These are phyloP conservation scores for Nigrograna mackinnonii DNA, from an alignment of 2,329 filamentous ascomycete genomes.

Conservation along the genomic window DNA sequence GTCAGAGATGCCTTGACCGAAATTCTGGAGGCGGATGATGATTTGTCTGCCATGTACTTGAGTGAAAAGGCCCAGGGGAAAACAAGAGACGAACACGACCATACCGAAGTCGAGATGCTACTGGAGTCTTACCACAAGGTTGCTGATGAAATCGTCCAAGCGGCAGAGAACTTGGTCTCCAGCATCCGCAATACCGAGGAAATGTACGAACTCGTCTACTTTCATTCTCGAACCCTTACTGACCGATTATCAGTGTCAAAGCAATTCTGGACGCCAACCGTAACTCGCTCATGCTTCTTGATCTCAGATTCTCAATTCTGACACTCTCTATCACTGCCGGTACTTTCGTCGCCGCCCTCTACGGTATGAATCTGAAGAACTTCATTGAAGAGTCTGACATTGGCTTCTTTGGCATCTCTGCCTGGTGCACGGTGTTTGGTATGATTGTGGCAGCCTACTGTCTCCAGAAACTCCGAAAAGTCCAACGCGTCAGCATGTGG, in stretches of 20 bases:
- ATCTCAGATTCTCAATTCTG: constrained; percentile 94
- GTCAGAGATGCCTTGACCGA: constrained; percentile 96
- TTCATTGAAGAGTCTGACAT: constrained; percentile 93
- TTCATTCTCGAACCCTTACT: constrained; percentile 11
- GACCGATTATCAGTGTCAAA: constrained; percentile 68
- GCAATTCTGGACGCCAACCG: constrained; percentile 97
- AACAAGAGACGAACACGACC: constrained; percentile 77
- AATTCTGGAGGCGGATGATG: constrained; percentile 92
- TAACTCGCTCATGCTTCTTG: constrained; percentile 95
- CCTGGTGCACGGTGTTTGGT: constrained; percentile 71
- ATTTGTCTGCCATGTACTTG: constrained; percentile 92
- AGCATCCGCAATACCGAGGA: constrained; percentile 98
- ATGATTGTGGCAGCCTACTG: constrained; percentile 82
- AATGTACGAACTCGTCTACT: constrained; percentile 66
- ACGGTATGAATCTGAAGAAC: constrained; percentile 99
- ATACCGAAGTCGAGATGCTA: constrained; percentile 96
- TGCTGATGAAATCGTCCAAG: constrained; percentile 96
- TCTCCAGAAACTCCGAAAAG: constrained; percentile 77
- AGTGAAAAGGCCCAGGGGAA: constrained; percentile 82
- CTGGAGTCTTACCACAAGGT: constrained; percentile 98
- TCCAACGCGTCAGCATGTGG: constrained; percentile 90
- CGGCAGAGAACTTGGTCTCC: constrained; percentile 88
- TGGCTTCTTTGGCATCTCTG: constrained; percentile 79
- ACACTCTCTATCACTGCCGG: constrained; percentile 94
- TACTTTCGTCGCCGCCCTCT: constrained; percentile 96